phyloP scores from a whole-genome alignment of 192 early-diverging fungal genomes.

The Coemansia sp. region DNA sequence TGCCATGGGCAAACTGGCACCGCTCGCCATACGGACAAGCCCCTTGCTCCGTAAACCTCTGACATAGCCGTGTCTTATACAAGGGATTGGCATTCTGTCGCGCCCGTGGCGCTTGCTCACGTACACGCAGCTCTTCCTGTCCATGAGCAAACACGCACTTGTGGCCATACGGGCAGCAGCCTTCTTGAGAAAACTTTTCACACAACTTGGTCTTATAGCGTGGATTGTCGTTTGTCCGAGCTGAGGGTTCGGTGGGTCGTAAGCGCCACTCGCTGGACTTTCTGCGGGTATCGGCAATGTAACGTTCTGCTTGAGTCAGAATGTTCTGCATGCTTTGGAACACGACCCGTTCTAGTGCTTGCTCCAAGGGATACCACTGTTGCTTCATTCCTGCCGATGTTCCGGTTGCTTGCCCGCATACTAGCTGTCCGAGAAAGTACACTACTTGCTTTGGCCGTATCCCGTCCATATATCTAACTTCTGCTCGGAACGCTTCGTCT shows the following conservation, averaged over 20 bases:
- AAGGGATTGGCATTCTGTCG: constrained; percentile 60
- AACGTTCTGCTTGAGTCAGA: constrained; percentile 63
- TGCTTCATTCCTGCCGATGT: constrained; percentile 64
- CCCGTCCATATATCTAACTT: constrained; percentile 79
- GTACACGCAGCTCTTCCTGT: constrained; percentile 55
- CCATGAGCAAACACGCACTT: constrained; percentile 91
- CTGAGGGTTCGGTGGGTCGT: too few species aligned
- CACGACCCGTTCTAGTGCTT: constrained; percentile 64
- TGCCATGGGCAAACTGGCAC: constrained; percentile 75
- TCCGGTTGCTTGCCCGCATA: constrained; percentile 60
- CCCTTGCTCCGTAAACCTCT: constrained; percentile 72
- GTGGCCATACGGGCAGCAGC: constrained; percentile 86
- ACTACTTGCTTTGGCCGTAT: constrained; percentile 78
- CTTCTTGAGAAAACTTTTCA: constrained; percentile 79
- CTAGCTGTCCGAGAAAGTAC: constrained; percentile 73
- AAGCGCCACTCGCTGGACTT: too few species aligned
- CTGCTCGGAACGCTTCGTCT: constrained; percentile 70
- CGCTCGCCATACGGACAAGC: constrained; percentile 83
- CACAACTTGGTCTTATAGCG: constrained; percentile 87
- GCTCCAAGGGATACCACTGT: constrained; percentile 66
- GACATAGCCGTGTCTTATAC: constrained; percentile 82
- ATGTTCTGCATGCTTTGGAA: constrained; percentile 85
- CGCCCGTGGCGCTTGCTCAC: constrained; percentile 25
- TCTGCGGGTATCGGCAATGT: constrained; percentile 59
- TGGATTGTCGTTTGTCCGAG: constrained; percentile 60